Conservation (phyloP, 257 asterid genomes). For the Cynanchum wilfordii region DNA sequence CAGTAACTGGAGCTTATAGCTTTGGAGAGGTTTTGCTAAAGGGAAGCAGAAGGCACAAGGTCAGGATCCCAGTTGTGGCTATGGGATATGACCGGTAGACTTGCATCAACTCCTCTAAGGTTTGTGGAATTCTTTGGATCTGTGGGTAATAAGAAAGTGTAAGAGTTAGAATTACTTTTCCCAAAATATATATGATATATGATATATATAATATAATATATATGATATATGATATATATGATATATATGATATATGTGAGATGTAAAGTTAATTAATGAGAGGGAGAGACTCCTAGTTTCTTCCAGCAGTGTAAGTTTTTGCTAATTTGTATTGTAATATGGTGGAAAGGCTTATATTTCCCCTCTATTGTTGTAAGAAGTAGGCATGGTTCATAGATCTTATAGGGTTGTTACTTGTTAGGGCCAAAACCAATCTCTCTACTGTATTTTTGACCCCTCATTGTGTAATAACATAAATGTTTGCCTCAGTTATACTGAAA, state of each 20-base stretch:
- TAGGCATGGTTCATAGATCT: conserved; percentile 25
- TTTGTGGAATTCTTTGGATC: conserved; percentile 39
- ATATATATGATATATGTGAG: conserved; percentile 22
- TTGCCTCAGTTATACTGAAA: background rate
- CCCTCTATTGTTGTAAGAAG: conserved; percentile 26
- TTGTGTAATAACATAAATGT: conserved; percentile 11
- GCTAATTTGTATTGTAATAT: conserved; percentile 39
- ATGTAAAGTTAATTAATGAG: conserved; percentile 48
- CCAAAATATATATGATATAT: conserved; percentile 17
- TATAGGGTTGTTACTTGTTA: background rate
- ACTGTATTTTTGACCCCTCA: conserved; percentile 10
- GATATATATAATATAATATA: conserved; percentile 21
- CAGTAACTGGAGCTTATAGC: conserved; percentile 74
- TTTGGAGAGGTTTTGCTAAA: conserved; percentile 83
- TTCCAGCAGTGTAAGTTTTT: conserved; percentile 39
- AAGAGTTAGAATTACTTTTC: conserved; percentile 28
- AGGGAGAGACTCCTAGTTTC: conserved; percentile 23
- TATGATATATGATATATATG: conserved; percentile 17
- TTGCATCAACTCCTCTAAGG: conserved; percentile 2
- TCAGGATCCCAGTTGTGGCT: conserved; percentile 77
- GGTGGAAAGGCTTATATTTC: conserved; percentile 45
- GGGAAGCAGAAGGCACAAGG: conserved; percentile 94
- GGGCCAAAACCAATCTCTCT: conserved; percentile 8
- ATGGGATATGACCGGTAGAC: conserved; percentile 66
- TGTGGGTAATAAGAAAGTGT: conserved; percentile 41